These are phyloP conservation scores for Saccharomycopsis sp. DNA, from an alignment of 805 yeast genomes.

Conservation along the genomic window DNA sequence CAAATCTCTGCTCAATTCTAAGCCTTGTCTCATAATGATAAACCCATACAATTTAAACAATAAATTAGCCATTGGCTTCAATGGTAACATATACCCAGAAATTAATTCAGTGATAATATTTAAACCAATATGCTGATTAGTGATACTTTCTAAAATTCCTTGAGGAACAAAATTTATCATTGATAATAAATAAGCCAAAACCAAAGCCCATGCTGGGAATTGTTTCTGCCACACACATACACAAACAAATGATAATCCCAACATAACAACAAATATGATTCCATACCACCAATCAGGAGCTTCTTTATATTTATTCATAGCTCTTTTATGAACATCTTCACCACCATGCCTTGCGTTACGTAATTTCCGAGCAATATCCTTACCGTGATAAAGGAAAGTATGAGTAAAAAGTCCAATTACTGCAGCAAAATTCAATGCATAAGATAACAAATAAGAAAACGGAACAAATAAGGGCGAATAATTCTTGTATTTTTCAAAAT, in stretches of 20 bases:
- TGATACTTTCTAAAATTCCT: conserved; percentile 50
- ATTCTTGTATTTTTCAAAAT: conserved; percentile 31
- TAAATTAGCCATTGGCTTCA: conserved; percentile 47
- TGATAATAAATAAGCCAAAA: conserved; percentile 47
- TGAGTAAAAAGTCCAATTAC: conserved; percentile 54
- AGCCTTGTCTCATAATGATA: conserved; percentile 48
- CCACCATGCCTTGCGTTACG: conserved; percentile 37
- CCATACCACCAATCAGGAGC: conserved; percentile 74
- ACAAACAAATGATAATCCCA: conserved; percentile 33
- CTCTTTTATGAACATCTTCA: conserved; percentile 38
- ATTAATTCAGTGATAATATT: conserved; percentile 51
- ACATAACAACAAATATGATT: conserved; percentile 36
- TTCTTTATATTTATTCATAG: conserved; percentile 51
- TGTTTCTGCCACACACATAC: conserved; percentile 41
- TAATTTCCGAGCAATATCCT: conserved; percentile 40
- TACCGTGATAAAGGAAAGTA: conserved; percentile 50
- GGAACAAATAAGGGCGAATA: conserved; percentile 56
- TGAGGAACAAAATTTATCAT: conserved; percentile 50
- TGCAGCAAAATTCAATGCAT: conserved; percentile 57
- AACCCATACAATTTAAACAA: conserved; percentile 48
- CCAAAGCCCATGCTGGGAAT: conserved; percentile 60
- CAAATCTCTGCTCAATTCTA: conserved; percentile 43
- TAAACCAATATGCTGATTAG: conserved; percentile 34
- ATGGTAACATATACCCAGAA: conserved; percentile 55
- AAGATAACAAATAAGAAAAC: conserved; percentile 48